phyloP scores from a whole-genome alignment of 352 stramenopile species.

The Globisporangium mamillatum region DNA sequence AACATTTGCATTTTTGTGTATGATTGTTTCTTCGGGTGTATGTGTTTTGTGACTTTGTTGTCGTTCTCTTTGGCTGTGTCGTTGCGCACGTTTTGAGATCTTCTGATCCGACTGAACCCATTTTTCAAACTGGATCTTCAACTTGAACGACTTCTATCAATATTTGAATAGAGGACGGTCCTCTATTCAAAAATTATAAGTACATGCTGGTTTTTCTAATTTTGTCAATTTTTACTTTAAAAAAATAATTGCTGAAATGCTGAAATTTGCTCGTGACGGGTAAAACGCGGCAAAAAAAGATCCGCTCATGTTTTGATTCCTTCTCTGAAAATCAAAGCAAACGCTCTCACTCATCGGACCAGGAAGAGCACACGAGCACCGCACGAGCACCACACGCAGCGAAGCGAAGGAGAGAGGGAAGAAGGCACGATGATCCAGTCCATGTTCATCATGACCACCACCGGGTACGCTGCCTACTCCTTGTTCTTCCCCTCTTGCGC shows the following conservation, averaged over 20 bases:
- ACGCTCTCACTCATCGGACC: not conserved
- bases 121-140: not conserved
- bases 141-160: not conserved
- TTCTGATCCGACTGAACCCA: not conserved
- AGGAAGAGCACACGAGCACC: not conserved
- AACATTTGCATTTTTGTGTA: slow-evolving; percentile 2
- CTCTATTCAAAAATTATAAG: not conserved
- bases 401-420: not conserved
- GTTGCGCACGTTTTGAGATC: not conserved
- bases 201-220: not conserved
- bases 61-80: not conserved
- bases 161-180: not conserved
- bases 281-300: not conserved
- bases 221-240: not conserved
- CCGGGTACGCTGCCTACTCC: slow-evolving; percentile 46
- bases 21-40: not conserved
- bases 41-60: not conserved
- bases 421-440: slow-evolving; percentile 93
- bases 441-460: slow-evolving; percentile 96
- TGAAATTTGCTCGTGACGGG: not conserved
- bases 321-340: not conserved
- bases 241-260: not conserved
- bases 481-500: not conserved
- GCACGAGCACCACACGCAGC: not conserved
- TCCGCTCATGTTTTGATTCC: not conserved